Base-by-base conservation (phyloP, 2,329 filamentous ascomycete species). In the Botrytis paeoniae region DNA sequence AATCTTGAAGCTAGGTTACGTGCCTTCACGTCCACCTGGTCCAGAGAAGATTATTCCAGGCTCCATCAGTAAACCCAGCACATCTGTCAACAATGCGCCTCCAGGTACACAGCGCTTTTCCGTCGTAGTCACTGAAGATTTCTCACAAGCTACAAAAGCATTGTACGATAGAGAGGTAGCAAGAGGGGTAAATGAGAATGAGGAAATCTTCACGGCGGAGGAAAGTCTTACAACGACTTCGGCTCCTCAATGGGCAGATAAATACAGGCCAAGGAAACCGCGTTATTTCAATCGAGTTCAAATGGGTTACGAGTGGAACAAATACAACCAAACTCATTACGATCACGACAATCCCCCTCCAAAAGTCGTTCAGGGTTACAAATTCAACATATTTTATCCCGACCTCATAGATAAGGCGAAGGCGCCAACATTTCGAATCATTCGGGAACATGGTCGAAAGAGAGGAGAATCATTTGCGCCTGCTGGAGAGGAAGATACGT, bases 271-370 rank as follows among this genome's bases (percentile, higher is more conserved):
- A 12, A 89, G 96, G 75, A 99, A 98, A 83, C 96, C 96, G 20
- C 90, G 92, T 74, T 98, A 98, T 84, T 99, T 99, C 87, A 98
- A 98, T 81, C 92, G 96, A 59, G 95, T 98, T 64, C 95, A 97
- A 82, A 98, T 98, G 93, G 96, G 96, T 70, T 99, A 98, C 82
- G 96, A 99, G 82, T 99, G 96, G 96, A 99, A 99, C 86, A 99
- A 99, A 83, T 99, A 99, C 87, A 99, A 99, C 80, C 96, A 99
- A 84, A 99, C 96, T 20, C 96, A 99, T 83, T 99, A 99, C 84
- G 96, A 98, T 82, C 94, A 98, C 82, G 95, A 98, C 81, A 98
- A 98, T 80, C 96, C 96, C 3, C 96, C 96, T 1, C 96, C 96
- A 39, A 98, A 97, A 83, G 95, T 99, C 10, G 96, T 99, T 18